Base-by-base conservation (phyloP, 106 monocot species). In the Acorus gramineus region DNA sequence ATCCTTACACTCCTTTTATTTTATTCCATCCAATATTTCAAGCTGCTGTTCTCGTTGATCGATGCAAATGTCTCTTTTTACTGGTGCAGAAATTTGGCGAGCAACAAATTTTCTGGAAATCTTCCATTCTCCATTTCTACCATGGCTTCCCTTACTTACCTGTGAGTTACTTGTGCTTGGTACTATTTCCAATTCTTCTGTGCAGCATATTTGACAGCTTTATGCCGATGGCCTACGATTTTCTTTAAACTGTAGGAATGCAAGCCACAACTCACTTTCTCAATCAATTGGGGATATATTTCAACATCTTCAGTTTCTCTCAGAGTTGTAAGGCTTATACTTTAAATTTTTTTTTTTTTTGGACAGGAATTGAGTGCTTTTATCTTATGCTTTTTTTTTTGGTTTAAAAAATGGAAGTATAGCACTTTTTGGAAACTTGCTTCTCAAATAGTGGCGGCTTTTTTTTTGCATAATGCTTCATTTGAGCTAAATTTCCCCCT, bases 71-170 rank as follows among this genome's bases (percentile, higher is more conserved):
- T 13, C 14, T 47, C 56, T 11, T 51, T 55, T 49, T 51, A 11
- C 62, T 73, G 59, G 47, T 68, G 61, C 81, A 94, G 93, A 75
- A 94, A 94, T 80, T 77, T 94, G 60, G 89, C 84, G 46, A 68
- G 60, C 48, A 94, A 94, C 57, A 84, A 81, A 43, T 62, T 94
- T 53, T 75, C 43, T 60, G 93, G 93, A 14, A 89, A 78, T 49
- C 79, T 94, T 72, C 89, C 89, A 3, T 94, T 80, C 50, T 94
- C 89, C 28, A 68, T 94, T 69, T 84, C 89, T 70, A 4, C 49
- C 49, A 89, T 94, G 79, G 55, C 54, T 62, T 94, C 86, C 11
- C 79, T 94, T 44, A 66, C 59, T 56, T 89, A 84, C 73, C 55
- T 94, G 93, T 94, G 79, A 83, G 81, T 67, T 50, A 48, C 62